Evolutionary conservation across 129 eudicot species (phyloP), one percentile per base, ranked within the genome.

Genomic region (Lactuca saligna): DNA sequence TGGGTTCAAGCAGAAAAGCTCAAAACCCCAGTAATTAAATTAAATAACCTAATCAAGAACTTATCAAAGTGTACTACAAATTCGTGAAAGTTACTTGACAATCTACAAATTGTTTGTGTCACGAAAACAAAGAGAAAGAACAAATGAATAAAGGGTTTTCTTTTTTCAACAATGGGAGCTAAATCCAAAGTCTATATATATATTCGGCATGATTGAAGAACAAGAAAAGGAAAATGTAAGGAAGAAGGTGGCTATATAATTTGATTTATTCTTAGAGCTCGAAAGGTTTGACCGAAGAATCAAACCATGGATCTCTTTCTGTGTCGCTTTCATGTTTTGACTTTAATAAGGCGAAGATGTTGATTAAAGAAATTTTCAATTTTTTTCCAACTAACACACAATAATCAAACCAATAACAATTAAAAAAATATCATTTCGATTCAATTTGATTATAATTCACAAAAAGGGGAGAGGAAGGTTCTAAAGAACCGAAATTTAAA

Each of bases 271-370:
- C 61, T 56, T 69, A 57, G 75, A 73, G 83, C 75, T 57, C 75
- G 61, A 67, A 79, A 73, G 61, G 75, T 73, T 79, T 79, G 83
- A 79, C 68, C 66, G 67, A 73, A 66, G 83, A 79, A 78, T 77
- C 66, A 44, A 65, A 56, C 37, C 37, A 55, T 70, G 66, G 63
- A 78, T 76, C 69, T 76, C 75, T 51, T 31, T 76, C 46, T 14
- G 44, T 42, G 37, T 75, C 80, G 41, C 65, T 54, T 42, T 70
- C 71, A 38, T 57, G 25, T 78, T 66, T 78, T 78, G 82, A 78
- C 83, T 66, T 79, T 73, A 73, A 73, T 63, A 61, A 61, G 63
- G 70, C 57, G 32, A 57, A 63, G 44, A 62, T 61, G 65, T 69
- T 69, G 75, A 69, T 53, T 69, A 61, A 72, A 61, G 33, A 65